A percentile compares a stretch with the other conserved stretches of the same genome.
These are phyloP conservation scores for Penicillium crustosum DNA, from an alignment of 2,329 filamentous ascomycete genomes.

Conservation along the genomic window DNA sequence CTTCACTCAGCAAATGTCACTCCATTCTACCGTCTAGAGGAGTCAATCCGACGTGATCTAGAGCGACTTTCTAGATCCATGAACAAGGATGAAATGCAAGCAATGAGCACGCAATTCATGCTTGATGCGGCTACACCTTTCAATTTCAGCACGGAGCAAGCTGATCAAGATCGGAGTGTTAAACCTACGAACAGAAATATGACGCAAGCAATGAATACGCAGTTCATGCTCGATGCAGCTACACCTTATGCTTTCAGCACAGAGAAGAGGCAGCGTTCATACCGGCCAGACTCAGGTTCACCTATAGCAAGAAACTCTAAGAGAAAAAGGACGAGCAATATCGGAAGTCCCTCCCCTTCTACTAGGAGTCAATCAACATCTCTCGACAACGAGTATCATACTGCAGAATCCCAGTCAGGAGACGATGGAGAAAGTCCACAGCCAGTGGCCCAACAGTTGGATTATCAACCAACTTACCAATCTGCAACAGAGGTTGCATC, in stretches of 20 bases:
- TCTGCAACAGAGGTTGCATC: constrained; percentile 13
- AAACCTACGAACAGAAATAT: constrained; percentile 15
- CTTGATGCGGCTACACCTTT: constrained; percentile 44
- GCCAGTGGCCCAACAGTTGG: background rate
- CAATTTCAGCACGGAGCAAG: constrained; percentile 32
- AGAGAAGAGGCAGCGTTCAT: constrained; percentile 21
- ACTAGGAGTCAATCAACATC: background rate
- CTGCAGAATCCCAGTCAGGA: constrained; percentile 6
- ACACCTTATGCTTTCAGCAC: constrained; percentile 43
- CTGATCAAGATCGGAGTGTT: constrained; percentile 1
- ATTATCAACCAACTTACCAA: constrained; percentile 1
- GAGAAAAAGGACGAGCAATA: background rate
- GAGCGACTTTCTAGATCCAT: constrained; percentile 4
- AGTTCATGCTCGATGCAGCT: constrained; percentile 42
- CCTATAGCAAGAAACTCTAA: background rate
- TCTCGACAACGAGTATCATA: constrained; percentile 7
- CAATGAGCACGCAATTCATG: constrained; percentile 43
- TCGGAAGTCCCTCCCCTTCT: background rate
- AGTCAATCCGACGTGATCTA: constrained; percentile 7
- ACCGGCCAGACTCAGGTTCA: constrained; percentile 5
- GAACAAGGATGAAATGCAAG: constrained; percentile 21
- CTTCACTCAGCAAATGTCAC: constrained; percentile 28
- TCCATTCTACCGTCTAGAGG: constrained; percentile 31
- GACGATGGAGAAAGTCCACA: background rate
- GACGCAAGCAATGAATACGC: constrained; percentile 38